These are phyloP conservation scores for Nannizziopsis arthrosporioides DNA, from an alignment of 2,329 filamentous ascomycete genomes.

Conservation along the genomic window DNA sequence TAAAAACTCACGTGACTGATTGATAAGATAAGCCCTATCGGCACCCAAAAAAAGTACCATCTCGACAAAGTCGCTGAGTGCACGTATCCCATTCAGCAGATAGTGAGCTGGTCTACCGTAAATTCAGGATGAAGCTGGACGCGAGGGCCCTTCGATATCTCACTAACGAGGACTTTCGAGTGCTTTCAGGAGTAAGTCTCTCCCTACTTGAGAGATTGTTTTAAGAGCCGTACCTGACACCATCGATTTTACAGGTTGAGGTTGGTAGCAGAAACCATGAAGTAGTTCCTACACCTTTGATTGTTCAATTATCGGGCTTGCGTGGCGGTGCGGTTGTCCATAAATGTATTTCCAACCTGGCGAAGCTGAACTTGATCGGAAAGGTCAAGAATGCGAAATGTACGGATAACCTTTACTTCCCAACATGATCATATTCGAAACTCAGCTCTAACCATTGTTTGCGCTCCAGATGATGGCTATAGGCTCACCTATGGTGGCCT, in stretches of 20 bases:
- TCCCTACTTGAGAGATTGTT: neutral
- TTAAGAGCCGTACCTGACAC: neutral
- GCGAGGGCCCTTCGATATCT: constrained; percentile 89
- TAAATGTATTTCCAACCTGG: constrained; percentile 76
- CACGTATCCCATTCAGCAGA: too few relatives aligned
- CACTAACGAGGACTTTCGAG: constrained; percentile 84
- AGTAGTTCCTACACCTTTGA: constrained; percentile 81
- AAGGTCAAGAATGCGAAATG: constrained; percentile 88
- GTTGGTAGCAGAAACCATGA: constrained; percentile 94
- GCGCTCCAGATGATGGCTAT: constrained; percentile 68
- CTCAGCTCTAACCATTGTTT: neutral
- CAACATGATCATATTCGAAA: neutral
- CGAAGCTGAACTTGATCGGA: constrained; percentile 83
- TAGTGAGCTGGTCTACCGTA: neutral
- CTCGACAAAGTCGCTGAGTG: too few relatives aligned
- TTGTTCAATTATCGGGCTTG: constrained; percentile 70
- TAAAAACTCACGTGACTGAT: too few relatives aligned
- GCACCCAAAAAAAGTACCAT: too few relatives aligned
- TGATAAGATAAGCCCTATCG: too few relatives aligned
- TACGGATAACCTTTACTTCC: constrained; percentile 21
- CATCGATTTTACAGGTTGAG: constrained; percentile 54
- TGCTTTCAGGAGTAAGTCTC: constrained; percentile 68
- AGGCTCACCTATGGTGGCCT: constrained; percentile 91
- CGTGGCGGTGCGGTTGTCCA: constrained; percentile 69
- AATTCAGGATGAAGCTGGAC: constrained; percentile 72